Evolutionary conservation across 1,284 basidiomycete species (phyloP), one percentile per base, ranked within the genome.

Genomic region (Ustilago loliicola): DNA sequence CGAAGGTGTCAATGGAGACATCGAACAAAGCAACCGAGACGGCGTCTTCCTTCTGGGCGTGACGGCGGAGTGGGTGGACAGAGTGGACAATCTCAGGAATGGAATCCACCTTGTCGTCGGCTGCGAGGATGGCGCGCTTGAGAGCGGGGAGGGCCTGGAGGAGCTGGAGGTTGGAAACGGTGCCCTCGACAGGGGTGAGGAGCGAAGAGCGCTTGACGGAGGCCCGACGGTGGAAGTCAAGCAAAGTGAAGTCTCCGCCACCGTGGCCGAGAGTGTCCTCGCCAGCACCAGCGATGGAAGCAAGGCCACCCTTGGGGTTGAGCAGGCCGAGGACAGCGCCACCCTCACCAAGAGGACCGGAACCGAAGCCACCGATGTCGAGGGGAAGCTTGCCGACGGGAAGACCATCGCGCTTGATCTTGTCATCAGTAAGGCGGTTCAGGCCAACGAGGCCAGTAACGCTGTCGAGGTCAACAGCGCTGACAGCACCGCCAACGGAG

Each of bases 1-100:
- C 27, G 25, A 74, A 60, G 4, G 52, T 55, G 52, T 47, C 50
- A 47, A 75, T 29, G 7, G 72, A 62, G 40, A 55, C 60, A 21
- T n/a, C 23, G 55, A 75, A 52, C 6, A 69, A 56, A n/a, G 38
- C 29, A 40, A 25, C 36, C 15, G 42, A 51, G 25, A 34, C 25
- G 10, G 50, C 21, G 32, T 13, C 50, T 6, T 25, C 23, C 10
- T 27, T 45, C 4, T 45, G 15, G 9, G 42, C 45, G 32, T 54
- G 30, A 23, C 32, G 27, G 30, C 50, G 23, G 34, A 50, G 54
- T 2, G 54, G 34, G n/a, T 45, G 36, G 30, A 60, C 32, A 13
- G 34, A n/a, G 32, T 53, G 36, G 32, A 47, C 30, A 3, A 57
- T 15, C 13, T 40, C 55, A 5, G 55, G 55, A 19, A 57, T 10